Conservation (phyloP, 129 eudicot genomes). For the Flaveria sonorensis region DNA sequence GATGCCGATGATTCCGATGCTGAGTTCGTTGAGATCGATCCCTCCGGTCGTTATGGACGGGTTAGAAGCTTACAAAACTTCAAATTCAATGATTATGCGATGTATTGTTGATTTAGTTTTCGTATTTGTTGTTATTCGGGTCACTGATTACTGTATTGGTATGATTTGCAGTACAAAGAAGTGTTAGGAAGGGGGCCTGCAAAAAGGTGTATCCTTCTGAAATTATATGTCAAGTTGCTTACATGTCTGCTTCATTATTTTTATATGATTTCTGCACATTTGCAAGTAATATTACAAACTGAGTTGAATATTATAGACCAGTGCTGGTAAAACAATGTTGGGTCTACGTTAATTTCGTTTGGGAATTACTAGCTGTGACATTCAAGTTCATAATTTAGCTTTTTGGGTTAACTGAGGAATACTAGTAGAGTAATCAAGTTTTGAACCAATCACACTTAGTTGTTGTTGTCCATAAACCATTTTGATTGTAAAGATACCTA, state of each 20-base stretch:
- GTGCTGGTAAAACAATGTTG: background rate
- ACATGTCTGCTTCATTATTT: background rate
- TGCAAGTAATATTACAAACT: background rate
- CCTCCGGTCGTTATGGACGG: constrained; percentile 67
- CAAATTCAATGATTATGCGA: background rate
- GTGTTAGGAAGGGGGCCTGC: constrained; percentile 61
- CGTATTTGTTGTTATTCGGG: constrained; percentile 11
- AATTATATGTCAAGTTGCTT: background rate
- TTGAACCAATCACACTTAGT: background rate
- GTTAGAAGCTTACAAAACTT: constrained; percentile 27
- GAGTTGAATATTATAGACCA: constrained; percentile 1
- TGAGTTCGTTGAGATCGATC: constrained; percentile 65
- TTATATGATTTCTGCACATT: background rate
- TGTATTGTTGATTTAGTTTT: background rate
- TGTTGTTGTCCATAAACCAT: background rate
- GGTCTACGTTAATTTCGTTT: too few species aligned
- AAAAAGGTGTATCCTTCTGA: constrained; percentile 52
- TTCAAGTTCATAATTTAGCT: background rate
- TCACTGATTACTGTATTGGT: constrained; percentile 19
- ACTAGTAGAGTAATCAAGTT: background rate
- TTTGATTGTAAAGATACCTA: background rate
- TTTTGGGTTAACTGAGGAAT: background rate
- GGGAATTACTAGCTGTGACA: background rate
- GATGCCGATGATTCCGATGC: constrained; percentile 32
- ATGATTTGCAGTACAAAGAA: constrained; percentile 63